These are phyloP conservation scores for Pyrenula massariospora DNA, from an alignment of 495 filamentous ascomycete genomes.

Conservation along the genomic window DNA sequence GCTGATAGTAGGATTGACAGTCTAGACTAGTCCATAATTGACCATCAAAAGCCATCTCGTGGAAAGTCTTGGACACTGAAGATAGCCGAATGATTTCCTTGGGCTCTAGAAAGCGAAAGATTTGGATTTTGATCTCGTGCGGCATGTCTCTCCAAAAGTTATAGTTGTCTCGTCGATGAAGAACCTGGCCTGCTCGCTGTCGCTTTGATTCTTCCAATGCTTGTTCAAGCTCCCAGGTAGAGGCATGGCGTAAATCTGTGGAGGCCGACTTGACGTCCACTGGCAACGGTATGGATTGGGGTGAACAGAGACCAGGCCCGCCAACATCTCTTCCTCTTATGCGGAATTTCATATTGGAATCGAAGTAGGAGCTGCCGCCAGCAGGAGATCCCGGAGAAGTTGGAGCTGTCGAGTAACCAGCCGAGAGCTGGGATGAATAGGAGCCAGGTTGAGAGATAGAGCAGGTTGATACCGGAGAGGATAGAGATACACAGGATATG, in stretches of 20 bases:
- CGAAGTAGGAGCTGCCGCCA: constrained; percentile 5
- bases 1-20: constrained; percentile 72
- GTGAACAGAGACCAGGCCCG: constrained; percentile 11
- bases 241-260: constrained; percentile 15
- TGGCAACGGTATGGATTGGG: constrained; percentile 50
- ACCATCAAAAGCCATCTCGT: constrained; percentile 85
- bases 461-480: constrained; percentile 44
- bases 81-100: constrained; percentile 77
- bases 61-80: constrained; percentile 66
- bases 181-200: constrained; percentile 14
- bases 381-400: constrained; percentile 36
- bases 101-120: constrained; percentile 66
- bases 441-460: constrained; percentile 40
- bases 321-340: constrained; percentile 6
- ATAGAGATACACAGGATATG: constrained; percentile 77
- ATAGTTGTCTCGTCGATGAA: constrained; percentile 34
- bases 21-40: constrained; percentile 85
- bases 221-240: constrained; percentile 9
- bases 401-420: constrained; percentile 52
- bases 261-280: constrained; percentile 45
- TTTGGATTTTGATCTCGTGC: constrained; percentile 64
- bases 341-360: background rate
- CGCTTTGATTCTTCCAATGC: background rate
- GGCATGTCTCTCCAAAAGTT: constrained; percentile 77
- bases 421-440: constrained; percentile 49